These are phyloP conservation scores for Mortierella sp. DNA, from an alignment of 371 early-diverging fungal genomes.

Conservation along the genomic window DNA sequence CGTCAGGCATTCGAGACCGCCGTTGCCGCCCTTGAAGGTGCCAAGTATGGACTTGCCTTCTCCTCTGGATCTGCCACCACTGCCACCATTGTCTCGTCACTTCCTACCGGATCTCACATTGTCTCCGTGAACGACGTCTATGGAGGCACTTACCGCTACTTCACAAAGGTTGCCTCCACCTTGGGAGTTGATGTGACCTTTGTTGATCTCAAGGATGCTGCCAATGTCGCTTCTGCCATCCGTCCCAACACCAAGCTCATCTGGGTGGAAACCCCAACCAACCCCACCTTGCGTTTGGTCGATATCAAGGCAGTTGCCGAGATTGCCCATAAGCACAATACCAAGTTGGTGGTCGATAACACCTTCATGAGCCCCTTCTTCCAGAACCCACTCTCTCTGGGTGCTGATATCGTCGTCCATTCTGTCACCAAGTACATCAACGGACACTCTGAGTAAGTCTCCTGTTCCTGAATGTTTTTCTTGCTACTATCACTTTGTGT, in stretches of 20 bases:
- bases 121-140: conserved; percentile 96
- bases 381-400: conserved; percentile 91
- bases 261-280: conserved; percentile 97
- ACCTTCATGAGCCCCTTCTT: conserved; percentile 98
- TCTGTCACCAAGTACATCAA: conserved; percentile 98
- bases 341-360: conserved; percentile 95
- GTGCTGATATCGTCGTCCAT: conserved; percentile 98
- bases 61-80: conserved; percentile 95
- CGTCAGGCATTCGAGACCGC: conserved; percentile 90
- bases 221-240: conserved; percentile 72
- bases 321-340: conserved; percentile 81
- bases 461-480: not conserved
- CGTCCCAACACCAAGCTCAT: conserved; percentile 85
- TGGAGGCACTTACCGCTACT: conserved; percentile 97
- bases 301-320: conserved; percentile 90
- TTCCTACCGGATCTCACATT: conserved; percentile 84
- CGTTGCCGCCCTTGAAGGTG: conserved; percentile 92
- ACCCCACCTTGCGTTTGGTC: conserved; percentile 94
- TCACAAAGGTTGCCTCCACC: conserved; percentile 90
- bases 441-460: conserved; percentile 89
- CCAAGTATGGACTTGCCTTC: conserved; percentile 92
- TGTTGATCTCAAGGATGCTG: conserved; percentile 86
- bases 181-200: conserved; percentile 83
- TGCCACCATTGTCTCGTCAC: conserved; percentile 83
- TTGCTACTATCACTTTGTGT: not conserved